Percentiles rank a stretch among this genome's conserved stretches.
phyloP scores from a whole-genome alignment of 306 rosid genomes.

The Carpinus fangiana region DNA sequence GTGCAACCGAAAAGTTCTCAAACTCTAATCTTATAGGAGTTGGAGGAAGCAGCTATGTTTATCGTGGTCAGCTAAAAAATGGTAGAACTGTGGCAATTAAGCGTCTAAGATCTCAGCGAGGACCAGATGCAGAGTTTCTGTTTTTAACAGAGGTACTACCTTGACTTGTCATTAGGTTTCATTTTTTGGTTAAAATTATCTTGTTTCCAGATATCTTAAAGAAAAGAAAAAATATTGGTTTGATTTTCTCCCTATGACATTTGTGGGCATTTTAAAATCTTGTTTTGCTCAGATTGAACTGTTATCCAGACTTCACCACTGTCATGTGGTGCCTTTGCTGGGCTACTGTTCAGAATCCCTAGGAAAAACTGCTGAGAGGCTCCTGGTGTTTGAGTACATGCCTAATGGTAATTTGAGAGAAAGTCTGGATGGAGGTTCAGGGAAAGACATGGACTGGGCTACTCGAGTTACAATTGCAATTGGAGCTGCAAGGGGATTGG shows the following conservation, averaged over 20 bases:
- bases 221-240: slow-evolving; percentile 4
- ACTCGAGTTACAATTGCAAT: slow-evolving; percentile 85
- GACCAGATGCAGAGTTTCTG: slow-evolving; percentile 63
- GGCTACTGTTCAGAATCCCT: slow-evolving; percentile 87
- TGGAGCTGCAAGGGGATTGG: slow-evolving; percentile 97
- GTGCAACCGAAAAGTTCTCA: slow-evolving; percentile 75
- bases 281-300: slow-evolving; percentile 75
- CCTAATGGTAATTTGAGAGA: slow-evolving; percentile 87
- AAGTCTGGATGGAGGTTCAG: slow-evolving; percentile 63
- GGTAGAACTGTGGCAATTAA: slow-evolving; percentile 79
- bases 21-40: slow-evolving; percentile 77
- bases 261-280: neutral
- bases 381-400: slow-evolving; percentile 83
- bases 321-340: slow-evolving; percentile 84
- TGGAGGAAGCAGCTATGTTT: slow-evolving; percentile 93
- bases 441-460: slow-evolving; percentile 64
- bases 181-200: slow-evolving; percentile 10
- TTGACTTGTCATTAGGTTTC: slow-evolving; percentile 25
- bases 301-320: slow-evolving; percentile 86
- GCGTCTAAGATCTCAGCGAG: slow-evolving; percentile 65
- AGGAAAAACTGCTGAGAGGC: slow-evolving; percentile 73
- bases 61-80: slow-evolving; percentile 68
- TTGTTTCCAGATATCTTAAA: neutral
- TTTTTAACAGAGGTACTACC: slow-evolving; percentile 75
- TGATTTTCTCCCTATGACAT: neutral